phyloP scores from a whole-genome alignment of 1,284 basidiomycete species.

The Polyporus tsugae region DNA sequence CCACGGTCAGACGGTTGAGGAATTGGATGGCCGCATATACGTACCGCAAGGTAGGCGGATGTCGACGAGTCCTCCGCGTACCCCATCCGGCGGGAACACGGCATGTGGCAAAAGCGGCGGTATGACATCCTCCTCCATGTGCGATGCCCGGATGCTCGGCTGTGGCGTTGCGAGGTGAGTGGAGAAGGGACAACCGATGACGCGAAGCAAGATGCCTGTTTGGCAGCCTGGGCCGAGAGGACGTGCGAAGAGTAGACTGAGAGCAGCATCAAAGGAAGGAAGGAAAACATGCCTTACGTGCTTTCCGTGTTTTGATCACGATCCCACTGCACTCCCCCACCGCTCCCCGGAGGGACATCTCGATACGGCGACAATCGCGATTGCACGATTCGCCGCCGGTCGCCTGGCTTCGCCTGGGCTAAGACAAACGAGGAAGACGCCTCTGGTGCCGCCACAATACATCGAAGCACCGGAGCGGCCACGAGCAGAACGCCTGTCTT shows the following conservation, averaged over 20 bases:
- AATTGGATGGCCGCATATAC: not conserved
- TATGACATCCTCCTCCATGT: not conserved
- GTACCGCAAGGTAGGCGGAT: not conserved
- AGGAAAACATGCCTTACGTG: not conserved
- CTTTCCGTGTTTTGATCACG: not conserved
- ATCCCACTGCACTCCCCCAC: not conserved
- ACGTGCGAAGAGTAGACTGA: not conserved
- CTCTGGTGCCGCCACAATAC: constrained; percentile 11
- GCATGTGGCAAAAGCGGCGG: not conserved
- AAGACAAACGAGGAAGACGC: constrained; percentile 7
- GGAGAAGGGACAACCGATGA: not conserved
- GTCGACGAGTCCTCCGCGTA: not conserved
- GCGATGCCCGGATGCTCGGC: not conserved
- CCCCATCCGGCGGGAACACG: not conserved
- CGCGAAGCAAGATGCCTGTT: not conserved
- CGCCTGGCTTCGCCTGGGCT: not conserved
- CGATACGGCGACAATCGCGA: constrained; percentile 7
- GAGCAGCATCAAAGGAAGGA: not conserved
- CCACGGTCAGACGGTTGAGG: not conserved
- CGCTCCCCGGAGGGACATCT: not conserved
- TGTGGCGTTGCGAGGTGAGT: too few species aligned
- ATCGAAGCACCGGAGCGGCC: not conserved
- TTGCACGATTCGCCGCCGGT: not conserved
- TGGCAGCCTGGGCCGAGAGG: not conserved
- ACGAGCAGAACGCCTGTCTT: constrained; percentile 1